phyloP scores from a whole-genome alignment of 2,329 filamentous ascomycete genomes.

The Hymenoscyphus infarciens region DNA sequence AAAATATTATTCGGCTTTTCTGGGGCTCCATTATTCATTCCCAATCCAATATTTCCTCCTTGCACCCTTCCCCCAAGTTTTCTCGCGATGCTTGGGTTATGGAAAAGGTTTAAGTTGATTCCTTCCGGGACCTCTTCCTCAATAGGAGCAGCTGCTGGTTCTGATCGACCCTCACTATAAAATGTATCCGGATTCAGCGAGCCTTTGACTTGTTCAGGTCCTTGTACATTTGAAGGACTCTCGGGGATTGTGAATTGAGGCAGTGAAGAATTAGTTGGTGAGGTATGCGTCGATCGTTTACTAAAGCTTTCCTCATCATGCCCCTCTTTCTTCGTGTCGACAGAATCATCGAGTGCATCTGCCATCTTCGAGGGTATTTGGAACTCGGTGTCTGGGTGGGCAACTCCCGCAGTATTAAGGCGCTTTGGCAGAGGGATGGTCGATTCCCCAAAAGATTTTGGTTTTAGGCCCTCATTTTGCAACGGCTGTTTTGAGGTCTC shows the following conservation, averaged over 20 bases:
- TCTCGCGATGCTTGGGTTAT: constrained; percentile 54
- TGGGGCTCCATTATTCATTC: constrained; percentile 31
- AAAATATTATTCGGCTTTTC: not conserved
- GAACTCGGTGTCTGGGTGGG: constrained; percentile 47
- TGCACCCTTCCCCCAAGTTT: constrained; percentile 48
- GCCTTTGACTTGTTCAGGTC: constrained; percentile 19
- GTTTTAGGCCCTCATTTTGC: constrained; percentile 33
- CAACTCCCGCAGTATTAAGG: constrained; percentile 41
- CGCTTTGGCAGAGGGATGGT: constrained; percentile 39
- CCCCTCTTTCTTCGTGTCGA: constrained; percentile 25
- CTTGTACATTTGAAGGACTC: constrained; percentile 39
- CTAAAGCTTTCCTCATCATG: constrained; percentile 55
- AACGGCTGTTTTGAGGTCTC: constrained; percentile 39
- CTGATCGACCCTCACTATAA: constrained; percentile 37
- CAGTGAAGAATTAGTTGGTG: constrained; percentile 47
- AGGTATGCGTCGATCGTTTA: constrained; percentile 44
- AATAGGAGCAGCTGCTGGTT: constrained; percentile 14
- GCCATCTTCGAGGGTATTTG: constrained; percentile 50
- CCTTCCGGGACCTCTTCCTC: constrained; percentile 50
- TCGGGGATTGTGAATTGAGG: constrained; percentile 55
- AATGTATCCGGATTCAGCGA: constrained; percentile 32
- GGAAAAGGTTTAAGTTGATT: constrained; percentile 59
- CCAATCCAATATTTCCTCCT: constrained; percentile 22
- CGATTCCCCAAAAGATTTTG: constrained; percentile 38
- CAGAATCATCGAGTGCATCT: constrained; percentile 37